phyloP scores from a whole-genome alignment of 257 asterid genomes.

The Petunia axillaris region DNA sequence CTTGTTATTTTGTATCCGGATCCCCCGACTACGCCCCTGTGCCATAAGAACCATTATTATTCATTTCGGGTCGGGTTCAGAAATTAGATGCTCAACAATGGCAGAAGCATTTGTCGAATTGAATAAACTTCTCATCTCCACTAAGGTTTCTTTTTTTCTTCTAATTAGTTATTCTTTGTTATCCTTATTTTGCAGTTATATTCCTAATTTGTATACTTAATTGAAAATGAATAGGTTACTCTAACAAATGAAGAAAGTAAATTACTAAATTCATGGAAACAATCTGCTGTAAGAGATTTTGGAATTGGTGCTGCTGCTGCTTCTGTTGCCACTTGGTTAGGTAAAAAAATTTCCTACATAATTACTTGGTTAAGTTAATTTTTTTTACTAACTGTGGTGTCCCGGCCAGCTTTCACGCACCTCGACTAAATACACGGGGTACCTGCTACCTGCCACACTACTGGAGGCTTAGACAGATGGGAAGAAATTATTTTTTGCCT shows the following conservation, averaged over 20 bases:
- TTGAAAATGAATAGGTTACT: slow-evolving; percentile 42
- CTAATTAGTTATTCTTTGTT: background rate
- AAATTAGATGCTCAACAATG: slow-evolving; percentile 34
- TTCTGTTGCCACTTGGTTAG: slow-evolving; percentile 57
- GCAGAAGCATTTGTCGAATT: slow-evolving; percentile 43
- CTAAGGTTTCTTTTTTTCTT: slow-evolving; percentile 38
- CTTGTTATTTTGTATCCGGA: no score
- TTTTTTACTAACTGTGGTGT: background rate
- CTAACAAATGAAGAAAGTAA: slow-evolving; percentile 57
- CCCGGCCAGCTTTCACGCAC: slow-evolving; percentile 6
- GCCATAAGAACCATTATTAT: background rate
- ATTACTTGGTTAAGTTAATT: slow-evolving; percentile 9
- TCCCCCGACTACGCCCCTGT: background rate
- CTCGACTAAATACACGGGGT: background rate
- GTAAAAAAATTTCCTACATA: slow-evolving; percentile 37
- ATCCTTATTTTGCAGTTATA: background rate
- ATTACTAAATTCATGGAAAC: slow-evolving; percentile 40
- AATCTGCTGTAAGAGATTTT: slow-evolving; percentile 43
- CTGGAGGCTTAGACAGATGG: no score
- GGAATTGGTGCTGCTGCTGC: slow-evolving; percentile 47
- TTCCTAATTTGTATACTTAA: background rate
- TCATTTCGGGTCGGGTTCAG: background rate
- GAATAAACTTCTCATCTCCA: slow-evolving; percentile 40
- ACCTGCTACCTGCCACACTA: no score
- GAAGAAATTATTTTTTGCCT: background rate